Base-by-base conservation (phyloP, 208 protist genomes). In the Crithidia mellificae region DNA sequence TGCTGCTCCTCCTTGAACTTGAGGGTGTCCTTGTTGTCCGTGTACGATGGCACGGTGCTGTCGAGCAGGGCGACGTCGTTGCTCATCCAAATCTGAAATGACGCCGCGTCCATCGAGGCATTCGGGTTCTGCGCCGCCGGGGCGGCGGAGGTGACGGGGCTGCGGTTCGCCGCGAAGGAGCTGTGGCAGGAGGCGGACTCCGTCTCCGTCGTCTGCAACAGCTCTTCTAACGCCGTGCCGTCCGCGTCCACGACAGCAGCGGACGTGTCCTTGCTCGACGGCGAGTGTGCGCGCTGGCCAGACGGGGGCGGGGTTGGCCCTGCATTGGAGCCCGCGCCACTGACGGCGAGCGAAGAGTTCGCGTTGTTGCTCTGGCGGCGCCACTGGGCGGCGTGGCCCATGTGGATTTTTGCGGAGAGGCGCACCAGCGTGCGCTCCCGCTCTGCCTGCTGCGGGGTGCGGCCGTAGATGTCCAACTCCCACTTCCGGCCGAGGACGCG, bases 371-470 rank as follows among this genome's bases (percentile, higher is more conserved):
- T 38, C 41, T 58, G 72, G 29, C 32, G 63, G 17, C 72, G 51
- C 72, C 19, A 46, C 64, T 68, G 50, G 12, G 66, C 72, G 9
- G 64, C 72, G 44, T 55, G 58, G 51, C 61, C 63, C 63, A 51
- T 64, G 20, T 76, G 50, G 7, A 91, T 77, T 36, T 74, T 80
- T 15, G 62, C 38, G 17, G 81, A 84, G 5, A 85, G 63, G 2
- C 70, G 39, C 50, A 62, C 55, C 25, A 75, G 56, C 12, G 58
- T 77, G 6, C 38, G 63, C 43, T 79, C 77, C 50, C 61, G 38
- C 68, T 86, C 90, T 17, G 72, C 80, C 68, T 95, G 77, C 64
- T 83, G 73, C 39, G 90, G 90, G 25, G 90, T 93, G 49, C 85
- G 85, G 14, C 81, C 78, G 38, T 87, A 81, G 24, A 63, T 62